Percentiles rank a stretch among this genome's conserved stretches.
Conservation (phyloP, 495 filamentous ascomycete species). For the Penicillium ochrochloron region DNA sequence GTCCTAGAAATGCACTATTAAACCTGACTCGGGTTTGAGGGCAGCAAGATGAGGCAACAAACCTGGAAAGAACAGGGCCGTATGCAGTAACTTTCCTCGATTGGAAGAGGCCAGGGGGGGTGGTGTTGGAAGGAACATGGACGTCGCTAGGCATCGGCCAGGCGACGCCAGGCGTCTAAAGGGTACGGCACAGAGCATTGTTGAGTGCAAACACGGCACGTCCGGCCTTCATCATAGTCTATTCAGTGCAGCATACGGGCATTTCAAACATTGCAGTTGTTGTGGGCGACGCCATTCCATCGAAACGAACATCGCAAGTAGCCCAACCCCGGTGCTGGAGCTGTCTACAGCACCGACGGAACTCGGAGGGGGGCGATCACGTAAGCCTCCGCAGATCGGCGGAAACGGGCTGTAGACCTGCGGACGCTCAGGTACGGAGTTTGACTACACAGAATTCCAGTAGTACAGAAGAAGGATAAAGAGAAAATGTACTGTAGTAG, state of each 20-base stretch:
- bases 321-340: not conserved
- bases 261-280: constrained; percentile 20
- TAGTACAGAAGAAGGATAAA: too few species aligned
- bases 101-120: constrained; percentile 9
- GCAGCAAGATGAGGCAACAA: constrained; percentile 26
- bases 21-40: not conserved
- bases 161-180: constrained; percentile 5
- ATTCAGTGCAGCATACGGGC: constrained; percentile 21
- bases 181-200: constrained; percentile 23
- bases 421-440: too few species aligned
- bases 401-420: not conserved
- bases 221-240: constrained; percentile 25
- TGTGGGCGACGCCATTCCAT: constrained; percentile 7
- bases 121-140: constrained; percentile 7
- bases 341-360: constrained; percentile 17
- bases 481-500: too few species aligned
- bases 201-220: constrained; percentile 22
- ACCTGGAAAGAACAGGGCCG: constrained; percentile 88
- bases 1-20: constrained; percentile 59
- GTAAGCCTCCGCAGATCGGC: constrained; percentile 12
- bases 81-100: constrained; percentile 57
- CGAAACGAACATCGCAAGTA: not conserved
- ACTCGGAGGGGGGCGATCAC: constrained; percentile 18
- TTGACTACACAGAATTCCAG: too few species aligned
- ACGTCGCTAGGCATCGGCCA: not conserved